Evolutionary conservation across 1,284 basidiomycete genomes (phyloP).

Genomic region (Cystobasidium slooffiae): DNA sequence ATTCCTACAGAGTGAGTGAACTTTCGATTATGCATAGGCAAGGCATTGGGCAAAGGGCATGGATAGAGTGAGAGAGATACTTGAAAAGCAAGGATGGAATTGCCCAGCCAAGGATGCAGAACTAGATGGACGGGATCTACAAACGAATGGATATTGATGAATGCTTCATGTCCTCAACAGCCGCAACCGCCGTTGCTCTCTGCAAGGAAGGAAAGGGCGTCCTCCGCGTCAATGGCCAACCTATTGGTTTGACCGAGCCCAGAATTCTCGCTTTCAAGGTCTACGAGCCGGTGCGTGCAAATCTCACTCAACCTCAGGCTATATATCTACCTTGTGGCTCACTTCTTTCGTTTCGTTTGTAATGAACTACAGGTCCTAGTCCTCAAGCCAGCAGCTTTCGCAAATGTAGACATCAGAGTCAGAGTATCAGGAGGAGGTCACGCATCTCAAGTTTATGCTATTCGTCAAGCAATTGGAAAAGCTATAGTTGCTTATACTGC

Average conservation of each 20-base stretch:
- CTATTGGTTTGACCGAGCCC: conserved; percentile 85
- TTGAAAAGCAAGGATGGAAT: not conserved
- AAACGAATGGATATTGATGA: not conserved
- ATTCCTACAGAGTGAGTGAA: conserved; percentile 36
- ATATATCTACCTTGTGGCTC: conserved; percentile 1
- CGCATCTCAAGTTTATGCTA: conserved; percentile 98
- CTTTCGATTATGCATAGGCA: not conserved
- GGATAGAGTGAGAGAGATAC: too few species aligned
- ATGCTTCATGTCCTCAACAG: not conserved
- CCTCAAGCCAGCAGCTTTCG: conserved; percentile 46
- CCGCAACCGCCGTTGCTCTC: conserved; percentile 90
- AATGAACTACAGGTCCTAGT: conserved; percentile 32
- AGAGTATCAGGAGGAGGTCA: conserved; percentile 99
- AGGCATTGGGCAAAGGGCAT: not conserved
- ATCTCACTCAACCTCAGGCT: conserved; percentile 51
- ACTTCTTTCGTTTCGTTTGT: conserved; percentile 16
- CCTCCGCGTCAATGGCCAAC: conserved; percentile 95
- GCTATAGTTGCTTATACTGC: conserved; percentile 95
- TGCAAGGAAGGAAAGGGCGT: conserved; percentile 95
- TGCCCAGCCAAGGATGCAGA: not conserved
- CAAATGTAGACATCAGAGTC: conserved; percentile 86
- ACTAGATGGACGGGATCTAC: not conserved
- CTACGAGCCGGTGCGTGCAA: conserved; percentile 70
- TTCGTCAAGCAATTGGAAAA: conserved; percentile 98
- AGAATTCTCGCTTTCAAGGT: conserved; percentile 97